Conservation (phyloP, 345 rosid genomes). For the Camelina sativa region DNA sequence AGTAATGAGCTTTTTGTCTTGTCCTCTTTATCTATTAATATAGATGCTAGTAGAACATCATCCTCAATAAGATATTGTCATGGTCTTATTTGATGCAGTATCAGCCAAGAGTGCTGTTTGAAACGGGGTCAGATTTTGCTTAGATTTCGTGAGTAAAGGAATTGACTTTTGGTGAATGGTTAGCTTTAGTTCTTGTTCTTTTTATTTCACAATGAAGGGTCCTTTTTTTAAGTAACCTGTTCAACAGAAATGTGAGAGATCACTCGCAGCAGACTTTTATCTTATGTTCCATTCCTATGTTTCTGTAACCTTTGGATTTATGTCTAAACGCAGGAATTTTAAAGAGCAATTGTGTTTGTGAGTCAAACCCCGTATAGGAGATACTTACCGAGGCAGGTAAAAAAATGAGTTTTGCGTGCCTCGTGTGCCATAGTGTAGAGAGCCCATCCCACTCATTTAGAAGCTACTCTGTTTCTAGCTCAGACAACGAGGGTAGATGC, state of each 20-base stretch:
- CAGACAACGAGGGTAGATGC: slow-evolving; percentile 91
- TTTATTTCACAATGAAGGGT: background rate
- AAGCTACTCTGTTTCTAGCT: slow-evolving; percentile 92
- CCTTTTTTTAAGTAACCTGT: background rate
- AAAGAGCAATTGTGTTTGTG: slow-evolving; percentile 11
- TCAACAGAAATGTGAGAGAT: background rate
- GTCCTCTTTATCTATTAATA: background rate
- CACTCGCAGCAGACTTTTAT: background rate
- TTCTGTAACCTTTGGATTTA: slow-evolving; percentile 3
- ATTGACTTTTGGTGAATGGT: background rate
- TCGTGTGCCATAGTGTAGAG: slow-evolving; percentile 86
- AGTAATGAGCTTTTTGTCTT: slow-evolving; percentile 11
- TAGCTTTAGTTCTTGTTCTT: slow-evolving; percentile 7
- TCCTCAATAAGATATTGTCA: slow-evolving; percentile 4
- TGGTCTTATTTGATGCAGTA: background rate
- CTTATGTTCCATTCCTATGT: background rate
- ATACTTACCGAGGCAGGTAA: background rate
- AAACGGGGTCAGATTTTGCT: background rate
- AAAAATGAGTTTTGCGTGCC: slow-evolving; percentile 85
- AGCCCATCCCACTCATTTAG: slow-evolving; percentile 93
- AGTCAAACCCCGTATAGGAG: background rate
- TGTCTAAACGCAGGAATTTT: slow-evolving; percentile 28
- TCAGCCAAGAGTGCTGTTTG: background rate
- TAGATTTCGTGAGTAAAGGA: background rate
- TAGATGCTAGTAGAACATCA: background rate